A percentile compares a stretch with the other conserved stretches of the same genome.
Conservation (phyloP, 768 basidiomycete genomes). For the Pleurotus sapidus region DNA sequence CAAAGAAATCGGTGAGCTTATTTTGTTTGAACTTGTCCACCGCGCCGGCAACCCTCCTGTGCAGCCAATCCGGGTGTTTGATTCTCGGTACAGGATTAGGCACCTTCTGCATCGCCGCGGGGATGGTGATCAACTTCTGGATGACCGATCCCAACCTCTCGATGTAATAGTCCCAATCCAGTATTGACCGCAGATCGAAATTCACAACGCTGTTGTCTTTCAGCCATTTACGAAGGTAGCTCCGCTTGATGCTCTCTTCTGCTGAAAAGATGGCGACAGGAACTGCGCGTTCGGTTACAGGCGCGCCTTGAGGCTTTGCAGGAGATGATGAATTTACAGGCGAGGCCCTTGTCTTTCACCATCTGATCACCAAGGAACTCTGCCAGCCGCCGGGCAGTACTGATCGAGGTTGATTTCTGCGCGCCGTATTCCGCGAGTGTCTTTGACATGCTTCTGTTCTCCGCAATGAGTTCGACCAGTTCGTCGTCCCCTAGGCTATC, state of each 20-base stretch:
- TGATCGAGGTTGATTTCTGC: slow-evolving; percentile 98
- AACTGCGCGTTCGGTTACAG: slow-evolving; percentile 95
- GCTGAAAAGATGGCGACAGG: slow-evolving; percentile 98
- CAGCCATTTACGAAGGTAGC: slow-evolving; percentile 93
- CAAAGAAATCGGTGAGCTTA: slow-evolving; percentile 95
- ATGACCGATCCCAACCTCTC: slow-evolving; percentile 97
- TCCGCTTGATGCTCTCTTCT: slow-evolving; percentile 85
- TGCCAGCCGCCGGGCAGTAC: slow-evolving; percentile 89
- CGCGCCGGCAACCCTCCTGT: slow-evolving; percentile 82
- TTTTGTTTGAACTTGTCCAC: slow-evolving; percentile 99
- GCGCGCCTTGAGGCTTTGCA: slow-evolving; percentile 87
- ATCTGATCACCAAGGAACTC: slow-evolving; percentile 98
- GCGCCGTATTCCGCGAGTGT: slow-evolving; percentile 94
- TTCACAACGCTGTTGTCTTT: slow-evolving; percentile 85
- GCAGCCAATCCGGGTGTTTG: slow-evolving; percentile 96
- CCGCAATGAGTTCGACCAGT: slow-evolving; percentile 95
- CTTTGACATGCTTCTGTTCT: slow-evolving; percentile 97
- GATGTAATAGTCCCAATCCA: slow-evolving; percentile 99
- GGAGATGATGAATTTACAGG: slow-evolving; percentile 99
- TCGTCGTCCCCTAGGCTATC: slow-evolving; percentile 88
- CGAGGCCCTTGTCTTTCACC: slow-evolving; percentile 99
- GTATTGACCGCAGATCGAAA: slow-evolving; percentile 90
- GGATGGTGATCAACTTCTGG: slow-evolving; percentile 98
- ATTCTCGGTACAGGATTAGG: slow-evolving; percentile 95
- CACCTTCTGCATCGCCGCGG: slow-evolving; percentile 97